phyloP scores from a whole-genome alignment of 2,329 filamentous ascomycete species.

The Fusarium pininemorale region DNA sequence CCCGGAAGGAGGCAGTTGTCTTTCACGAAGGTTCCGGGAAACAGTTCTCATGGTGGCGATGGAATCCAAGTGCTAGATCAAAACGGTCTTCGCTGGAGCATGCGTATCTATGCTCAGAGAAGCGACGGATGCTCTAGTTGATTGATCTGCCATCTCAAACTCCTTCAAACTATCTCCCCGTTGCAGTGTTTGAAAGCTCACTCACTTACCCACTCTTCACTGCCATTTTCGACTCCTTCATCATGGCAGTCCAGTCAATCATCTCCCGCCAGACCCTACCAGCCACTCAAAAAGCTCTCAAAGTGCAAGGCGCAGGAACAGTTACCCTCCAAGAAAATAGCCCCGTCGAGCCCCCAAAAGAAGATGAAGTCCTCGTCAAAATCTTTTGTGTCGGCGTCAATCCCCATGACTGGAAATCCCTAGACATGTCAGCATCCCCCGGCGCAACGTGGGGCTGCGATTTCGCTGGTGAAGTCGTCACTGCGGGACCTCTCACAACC shows the following conservation, averaged over 20 bases:
- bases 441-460: slow-evolving; percentile 32
- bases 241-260: background rate
- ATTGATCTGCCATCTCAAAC: background rate
- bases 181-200: background rate
- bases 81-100: background rate
- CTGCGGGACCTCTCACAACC: background rate
- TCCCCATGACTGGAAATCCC: slow-evolving; percentile 31
- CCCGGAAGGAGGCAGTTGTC: accelerated
- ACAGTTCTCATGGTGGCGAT: background rate
- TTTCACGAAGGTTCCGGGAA: background rate
- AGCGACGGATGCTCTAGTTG: background rate
- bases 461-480: slow-evolving; percentile 26
- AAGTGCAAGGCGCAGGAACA: background rate
- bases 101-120: background rate
- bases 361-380: slow-evolving; percentile 17
- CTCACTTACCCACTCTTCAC: background rate
- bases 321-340: background rate
- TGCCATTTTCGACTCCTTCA: background rate
- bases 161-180: no score
- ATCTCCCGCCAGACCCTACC: background rate
- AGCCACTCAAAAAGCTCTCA: background rate
- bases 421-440: slow-evolving; percentile 28
- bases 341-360: background rate
- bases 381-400: slow-evolving; percentile 27
- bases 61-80: background rate